A percentile compares a stretch with the other conserved stretches of the same genome.
phyloP scores from a whole-genome alignment of 2,329 filamentous ascomycete genomes.

The Elsinoe australis region DNA sequence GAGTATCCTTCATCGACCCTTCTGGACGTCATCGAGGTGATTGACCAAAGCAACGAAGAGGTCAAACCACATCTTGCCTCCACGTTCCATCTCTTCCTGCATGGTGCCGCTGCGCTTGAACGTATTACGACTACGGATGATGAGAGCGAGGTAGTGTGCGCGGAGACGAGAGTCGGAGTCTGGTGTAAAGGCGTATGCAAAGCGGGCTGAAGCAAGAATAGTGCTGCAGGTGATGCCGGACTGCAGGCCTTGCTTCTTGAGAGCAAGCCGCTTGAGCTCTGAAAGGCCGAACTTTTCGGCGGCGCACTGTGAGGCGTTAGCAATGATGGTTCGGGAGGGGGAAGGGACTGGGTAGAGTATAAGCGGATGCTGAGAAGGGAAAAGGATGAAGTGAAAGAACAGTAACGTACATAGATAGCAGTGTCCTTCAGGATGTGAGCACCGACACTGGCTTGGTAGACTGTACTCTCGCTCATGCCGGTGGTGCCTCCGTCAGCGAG shows the following conservation, averaged over 20 bases:
- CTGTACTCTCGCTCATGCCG: constrained; percentile 52
- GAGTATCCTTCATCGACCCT: not conserved
- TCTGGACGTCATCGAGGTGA: constrained; percentile 57
- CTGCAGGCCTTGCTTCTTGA: constrained; percentile 84
- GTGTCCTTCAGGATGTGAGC: constrained; percentile 77
- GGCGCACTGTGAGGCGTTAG: constrained; percentile 49
- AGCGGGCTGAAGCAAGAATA: constrained; percentile 79
- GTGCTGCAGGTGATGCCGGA: constrained; percentile 76
- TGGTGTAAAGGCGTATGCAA: constrained; percentile 80
- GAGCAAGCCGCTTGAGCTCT: constrained; percentile 73
- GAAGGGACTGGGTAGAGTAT: not conserved
- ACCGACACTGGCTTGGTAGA: constrained; percentile 59
- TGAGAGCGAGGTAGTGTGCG: constrained; percentile 84
- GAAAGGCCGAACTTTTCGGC: constrained; percentile 77
- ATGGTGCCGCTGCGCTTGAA: constrained; percentile 93
- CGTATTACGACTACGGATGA: constrained; percentile 77
- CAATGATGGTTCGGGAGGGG: constrained; percentile 3
- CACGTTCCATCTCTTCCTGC: constrained; percentile 89
- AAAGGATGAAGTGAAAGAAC: constrained; percentile 22
- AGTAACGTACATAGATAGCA: constrained; percentile 68
- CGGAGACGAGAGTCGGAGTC: constrained; percentile 85
- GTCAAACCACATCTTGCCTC: constrained; percentile 85
- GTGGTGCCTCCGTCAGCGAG: constrained; percentile 53
- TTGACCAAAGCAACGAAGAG: constrained; percentile 90
- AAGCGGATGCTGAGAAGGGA: constrained; percentile 1